These are phyloP conservation scores for Prunus padus DNA, from an alignment of 306 rosid genomes.

Conservation along the genomic window DNA sequence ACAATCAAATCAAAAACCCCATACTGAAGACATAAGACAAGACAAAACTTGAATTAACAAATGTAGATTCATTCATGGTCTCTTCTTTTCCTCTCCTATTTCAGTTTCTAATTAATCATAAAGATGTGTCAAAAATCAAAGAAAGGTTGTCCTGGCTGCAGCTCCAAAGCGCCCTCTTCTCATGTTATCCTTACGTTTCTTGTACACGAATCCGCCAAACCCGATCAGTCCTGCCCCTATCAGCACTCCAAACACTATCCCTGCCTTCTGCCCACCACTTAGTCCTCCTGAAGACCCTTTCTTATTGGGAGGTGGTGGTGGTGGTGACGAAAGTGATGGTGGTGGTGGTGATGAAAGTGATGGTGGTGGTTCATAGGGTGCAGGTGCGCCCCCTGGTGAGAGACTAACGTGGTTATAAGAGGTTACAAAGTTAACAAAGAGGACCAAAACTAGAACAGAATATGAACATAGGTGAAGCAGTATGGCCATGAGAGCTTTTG, in stretches of 20 bases:
- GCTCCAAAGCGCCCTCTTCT: constrained; percentile 22
- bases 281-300: constrained; percentile 21
- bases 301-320: not conserved
- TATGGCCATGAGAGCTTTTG: constrained; percentile 12
- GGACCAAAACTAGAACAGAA: not conserved
- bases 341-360: too few species aligned
- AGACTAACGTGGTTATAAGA: not conserved
- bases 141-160: constrained; percentile 29
- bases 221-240: constrained; percentile 29
- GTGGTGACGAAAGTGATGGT: too few species aligned
- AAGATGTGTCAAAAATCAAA: constrained; percentile 10
- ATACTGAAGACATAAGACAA: not conserved
- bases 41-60: not conserved
- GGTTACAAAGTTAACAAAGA: not conserved
- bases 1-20: not conserved
- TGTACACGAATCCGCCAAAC: constrained; percentile 30
- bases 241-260: constrained; percentile 35
- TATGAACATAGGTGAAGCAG: not conserved
- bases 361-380: not conserved
- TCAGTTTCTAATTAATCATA: not conserved
- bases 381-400: not conserved
- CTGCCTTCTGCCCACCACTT: constrained; percentile 47
- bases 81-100: not conserved
- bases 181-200: constrained; percentile 25
- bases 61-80: not conserved